These are phyloP conservation scores for Punica granatum DNA, from an alignment of 345 rosid species.

Conservation along the genomic window DNA sequence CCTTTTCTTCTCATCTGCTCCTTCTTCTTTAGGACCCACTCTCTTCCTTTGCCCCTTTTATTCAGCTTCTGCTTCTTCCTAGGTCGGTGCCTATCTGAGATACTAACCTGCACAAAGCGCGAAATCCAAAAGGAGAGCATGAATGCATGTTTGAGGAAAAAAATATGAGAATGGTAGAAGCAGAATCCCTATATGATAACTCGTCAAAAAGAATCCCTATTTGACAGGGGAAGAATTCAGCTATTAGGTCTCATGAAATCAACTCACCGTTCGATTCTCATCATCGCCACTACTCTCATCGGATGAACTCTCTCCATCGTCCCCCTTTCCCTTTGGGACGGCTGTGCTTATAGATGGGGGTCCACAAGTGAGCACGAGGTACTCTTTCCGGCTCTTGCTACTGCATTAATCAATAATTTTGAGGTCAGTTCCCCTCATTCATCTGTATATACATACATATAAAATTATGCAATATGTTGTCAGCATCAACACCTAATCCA, in stretches of 20 bases:
- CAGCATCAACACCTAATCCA: background rate
- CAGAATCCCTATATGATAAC: background rate
- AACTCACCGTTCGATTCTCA: conserved; percentile 47
- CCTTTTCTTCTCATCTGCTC: conserved; percentile 85
- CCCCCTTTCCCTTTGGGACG: conserved; percentile 40
- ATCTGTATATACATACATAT: background rate
- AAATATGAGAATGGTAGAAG: background rate
- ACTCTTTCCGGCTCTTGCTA: conserved; percentile 77
- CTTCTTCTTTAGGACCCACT: conserved; percentile 80
- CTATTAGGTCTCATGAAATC: background rate
- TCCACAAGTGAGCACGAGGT: conserved; percentile 77
- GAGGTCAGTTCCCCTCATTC: background rate
- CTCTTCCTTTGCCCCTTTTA: conserved; percentile 64
- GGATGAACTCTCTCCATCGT: conserved; percentile 49
- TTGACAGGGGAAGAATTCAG: background rate
- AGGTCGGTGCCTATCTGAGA: conserved; percentile 71
- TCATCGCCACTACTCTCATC: conserved; percentile 64
- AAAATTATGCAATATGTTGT: background rate
- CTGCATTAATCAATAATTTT: conserved; percentile 25
- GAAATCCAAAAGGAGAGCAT: background rate
- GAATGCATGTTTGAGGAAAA: no score
- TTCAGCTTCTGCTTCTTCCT: conserved; percentile 62
- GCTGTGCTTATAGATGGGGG: conserved; percentile 45
- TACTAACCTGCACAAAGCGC: conserved; percentile 35
- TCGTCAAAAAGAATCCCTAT: no score